These are phyloP conservation scores for Casuarina cunninghamiana DNA, from an alignment of 306 rosid genomes.

Conservation along the genomic window DNA sequence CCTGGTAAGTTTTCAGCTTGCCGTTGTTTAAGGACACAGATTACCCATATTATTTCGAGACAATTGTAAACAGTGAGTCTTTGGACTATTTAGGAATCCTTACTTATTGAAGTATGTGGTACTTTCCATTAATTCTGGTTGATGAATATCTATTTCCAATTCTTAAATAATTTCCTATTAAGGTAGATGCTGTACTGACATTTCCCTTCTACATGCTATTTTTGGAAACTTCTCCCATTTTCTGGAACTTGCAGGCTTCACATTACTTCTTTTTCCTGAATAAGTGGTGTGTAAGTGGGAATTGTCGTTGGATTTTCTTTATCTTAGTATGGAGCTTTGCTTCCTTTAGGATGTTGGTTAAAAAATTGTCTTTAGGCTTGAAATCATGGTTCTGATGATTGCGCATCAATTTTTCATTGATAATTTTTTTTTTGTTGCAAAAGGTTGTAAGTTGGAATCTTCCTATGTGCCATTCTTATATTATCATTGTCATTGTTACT, in stretches of 20 bases:
- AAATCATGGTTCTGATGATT: background rate
- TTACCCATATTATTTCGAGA: background rate
- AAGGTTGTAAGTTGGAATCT: slow-evolving; percentile 5
- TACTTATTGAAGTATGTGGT: slow-evolving; percentile 2
- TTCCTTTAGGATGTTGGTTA: background rate
- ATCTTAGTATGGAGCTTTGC: background rate
- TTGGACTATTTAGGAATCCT: slow-evolving; percentile 8
- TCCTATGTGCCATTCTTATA: slow-evolving; percentile 14
- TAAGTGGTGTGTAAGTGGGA: background rate
- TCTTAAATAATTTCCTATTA: background rate
- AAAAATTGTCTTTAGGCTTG: background rate
- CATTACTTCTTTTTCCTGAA: background rate
- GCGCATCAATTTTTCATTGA: background rate
- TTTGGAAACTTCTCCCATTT: background rate
- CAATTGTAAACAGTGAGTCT: slow-evolving; percentile 14
- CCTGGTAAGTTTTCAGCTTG: slow-evolving; percentile 71
- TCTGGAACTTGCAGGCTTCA: background rate
- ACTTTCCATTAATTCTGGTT: background rate
- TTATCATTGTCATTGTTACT: slow-evolving; percentile 31
- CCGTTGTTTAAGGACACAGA: slow-evolving; percentile 6
- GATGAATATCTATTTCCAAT: background rate
- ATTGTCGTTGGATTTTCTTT: background rate
- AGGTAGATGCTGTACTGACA: background rate
- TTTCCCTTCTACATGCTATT: background rate
- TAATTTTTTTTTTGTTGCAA: background rate